These are phyloP conservation scores for Tricholomella constricta DNA, from an alignment of 768 basidiomycete genomes.

Conservation along the genomic window DNA sequence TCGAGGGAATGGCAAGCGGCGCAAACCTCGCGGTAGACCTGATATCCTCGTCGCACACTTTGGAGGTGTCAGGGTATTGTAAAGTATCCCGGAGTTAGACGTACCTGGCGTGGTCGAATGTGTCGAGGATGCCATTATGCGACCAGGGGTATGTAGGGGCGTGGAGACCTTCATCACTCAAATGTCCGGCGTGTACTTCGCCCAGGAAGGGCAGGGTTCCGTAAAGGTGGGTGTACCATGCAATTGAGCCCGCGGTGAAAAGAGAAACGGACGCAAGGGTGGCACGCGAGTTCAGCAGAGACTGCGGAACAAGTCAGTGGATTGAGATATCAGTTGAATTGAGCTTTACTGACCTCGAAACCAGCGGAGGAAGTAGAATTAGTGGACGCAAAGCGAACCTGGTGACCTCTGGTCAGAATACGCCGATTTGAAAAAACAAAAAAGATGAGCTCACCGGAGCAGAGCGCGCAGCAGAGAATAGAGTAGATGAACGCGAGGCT, in stretches of 20 bases:
- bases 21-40: conserved; percentile 99
- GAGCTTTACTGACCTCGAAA: conserved; percentile 57
- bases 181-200: conserved; percentile 90
- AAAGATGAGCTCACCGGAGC: conserved; percentile 45
- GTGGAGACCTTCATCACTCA: conserved; percentile 94
- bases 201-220: conserved; percentile 87
- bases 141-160: conserved; percentile 87
- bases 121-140: conserved; percentile 84
- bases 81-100: conserved; percentile 27
- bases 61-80: conserved; percentile 10
- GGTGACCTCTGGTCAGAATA: conserved; percentile 25
- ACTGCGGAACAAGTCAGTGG: conserved; percentile 37
- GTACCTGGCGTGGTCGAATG: conserved; percentile 96
- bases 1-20: conserved; percentile 99
- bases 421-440: conserved; percentile 15
- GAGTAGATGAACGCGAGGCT: conserved; percentile 44
- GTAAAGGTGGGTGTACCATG: conserved; percentile 96
- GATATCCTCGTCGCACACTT: conserved; percentile 94
- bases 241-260: conserved; percentile 84
- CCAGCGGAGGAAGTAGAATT: conserved; percentile 55
- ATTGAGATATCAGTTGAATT: neutral
- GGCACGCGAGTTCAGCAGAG: conserved; percentile 68
- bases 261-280: conserved; percentile 76
- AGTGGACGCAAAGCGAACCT: conserved; percentile 76
- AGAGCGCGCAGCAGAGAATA: conserved; percentile 45